Evolutionary conservation across 2,329 filamentous ascomycete species (phyloP).

Genomic region (Clonostachys chloroleuca): DNA sequence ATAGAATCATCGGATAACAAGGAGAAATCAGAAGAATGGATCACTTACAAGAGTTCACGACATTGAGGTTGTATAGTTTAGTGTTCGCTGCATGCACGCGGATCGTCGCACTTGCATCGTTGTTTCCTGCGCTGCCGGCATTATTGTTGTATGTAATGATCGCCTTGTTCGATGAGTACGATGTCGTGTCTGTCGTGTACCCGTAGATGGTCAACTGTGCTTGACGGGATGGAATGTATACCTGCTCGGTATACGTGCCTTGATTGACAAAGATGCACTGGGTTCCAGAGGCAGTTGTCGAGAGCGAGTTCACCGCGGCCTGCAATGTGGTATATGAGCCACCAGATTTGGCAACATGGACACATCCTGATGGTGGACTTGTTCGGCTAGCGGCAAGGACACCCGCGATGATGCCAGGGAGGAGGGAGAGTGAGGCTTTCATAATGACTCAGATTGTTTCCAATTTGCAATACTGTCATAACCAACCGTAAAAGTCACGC

Average conservation of each 20-base stretch:
- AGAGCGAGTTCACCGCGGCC: constrained; percentile 53
- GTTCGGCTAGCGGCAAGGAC: constrained; percentile 24
- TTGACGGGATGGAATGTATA: constrained; percentile 41
- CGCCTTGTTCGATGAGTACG: constrained; percentile 52
- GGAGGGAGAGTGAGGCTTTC: not conserved
- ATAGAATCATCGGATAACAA: no score
- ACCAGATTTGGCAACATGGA: constrained; percentile 39
- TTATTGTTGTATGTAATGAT: constrained; percentile 37
- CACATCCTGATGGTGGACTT: constrained; percentile 39
- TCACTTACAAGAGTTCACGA: constrained; percentile 39
- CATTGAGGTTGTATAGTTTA: constrained; percentile 57
- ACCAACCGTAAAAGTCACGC: no score
- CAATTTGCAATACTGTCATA: no score
- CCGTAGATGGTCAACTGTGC: constrained; percentile 55
- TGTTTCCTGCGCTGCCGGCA: constrained; percentile 30
- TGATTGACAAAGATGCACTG: constrained; percentile 65
- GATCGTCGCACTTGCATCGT: constrained; percentile 46
- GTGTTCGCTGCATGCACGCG: constrained; percentile 40
- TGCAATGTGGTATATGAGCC: constrained; percentile 33
- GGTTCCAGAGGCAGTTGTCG: constrained; percentile 37
- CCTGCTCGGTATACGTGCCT: constrained; percentile 55
- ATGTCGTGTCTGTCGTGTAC: constrained; percentile 45
- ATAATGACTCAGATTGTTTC: not conserved
- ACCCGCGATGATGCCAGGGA: constrained; percentile 5
- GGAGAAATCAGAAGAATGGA: not conserved